Conservation (phyloP, 257 asterid species). For the Echium plantagineum region DNA sequence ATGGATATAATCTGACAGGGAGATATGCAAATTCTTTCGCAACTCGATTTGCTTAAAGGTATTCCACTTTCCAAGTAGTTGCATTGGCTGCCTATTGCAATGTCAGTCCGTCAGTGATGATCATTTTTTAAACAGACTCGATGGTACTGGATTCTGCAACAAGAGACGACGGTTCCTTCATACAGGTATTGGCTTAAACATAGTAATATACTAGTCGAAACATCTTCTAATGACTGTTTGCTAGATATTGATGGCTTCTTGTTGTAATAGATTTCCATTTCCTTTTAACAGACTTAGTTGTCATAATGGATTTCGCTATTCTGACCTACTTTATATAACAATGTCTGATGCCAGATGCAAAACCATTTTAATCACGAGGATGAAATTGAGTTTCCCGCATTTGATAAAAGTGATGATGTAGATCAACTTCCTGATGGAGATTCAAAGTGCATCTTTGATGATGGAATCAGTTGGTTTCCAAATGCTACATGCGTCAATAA, state of each 20-base stretch:
- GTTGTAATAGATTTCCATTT: too few relatives aligned
- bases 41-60: slow-evolving; percentile 55
- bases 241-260: not conserved
- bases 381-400: slow-evolving; percentile 58
- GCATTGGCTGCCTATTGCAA: too few relatives aligned
- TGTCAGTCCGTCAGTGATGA: not conserved
- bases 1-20: slow-evolving; percentile 30
- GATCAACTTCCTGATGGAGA: slow-evolving; percentile 13
- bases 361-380: slow-evolving; percentile 29
- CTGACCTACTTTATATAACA: slow-evolving; percentile 2
- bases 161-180: slow-evolving; percentile 17
- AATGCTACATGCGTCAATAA: slow-evolving; percentile 19
- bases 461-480: slow-evolving; percentile 18
- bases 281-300: too few relatives aligned
- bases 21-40: slow-evolving; percentile 38
- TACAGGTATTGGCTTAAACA: slow-evolving; percentile 24
- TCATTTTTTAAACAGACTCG: slow-evolving; percentile 35
- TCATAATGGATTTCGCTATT: not conserved
- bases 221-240: not conserved
- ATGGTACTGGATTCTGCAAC: slow-evolving; percentile 18
- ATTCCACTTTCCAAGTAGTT: slow-evolving; percentile 3
- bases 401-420: slow-evolving; percentile 27
- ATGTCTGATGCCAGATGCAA: slow-evolving; percentile 31
- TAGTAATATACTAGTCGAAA: not conserved
- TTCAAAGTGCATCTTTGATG: slow-evolving; percentile 20